phyloP scores from a whole-genome alignment of 768 basidiomycete species.

The Lactifluus hygrophoroides region DNA sequence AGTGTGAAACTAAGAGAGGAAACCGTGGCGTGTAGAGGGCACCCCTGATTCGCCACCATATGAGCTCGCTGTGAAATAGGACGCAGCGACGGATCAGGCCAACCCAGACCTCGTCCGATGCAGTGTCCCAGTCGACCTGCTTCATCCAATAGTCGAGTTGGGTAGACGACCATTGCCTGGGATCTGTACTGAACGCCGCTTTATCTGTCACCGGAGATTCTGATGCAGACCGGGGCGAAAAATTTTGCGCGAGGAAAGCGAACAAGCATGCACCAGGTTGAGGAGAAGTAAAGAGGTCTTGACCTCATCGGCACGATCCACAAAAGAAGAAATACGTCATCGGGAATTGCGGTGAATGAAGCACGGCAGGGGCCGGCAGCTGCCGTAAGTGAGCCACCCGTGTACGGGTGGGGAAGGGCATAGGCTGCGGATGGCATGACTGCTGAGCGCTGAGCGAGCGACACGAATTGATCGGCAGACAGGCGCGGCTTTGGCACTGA shows the following conservation, averaged over 20 bases:
- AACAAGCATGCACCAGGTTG: constrained; percentile 65
- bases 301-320: constrained; percentile 76
- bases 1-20: too few species aligned
- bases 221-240: constrained; percentile 28
- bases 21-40: too few species aligned
- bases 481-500: constrained; percentile 34
- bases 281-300: constrained; percentile 47
- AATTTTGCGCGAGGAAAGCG: constrained; percentile 63
- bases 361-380: constrained; percentile 30
- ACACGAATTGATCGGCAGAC: constrained; percentile 65
- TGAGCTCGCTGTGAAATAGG: constrained; percentile 67
- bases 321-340: constrained; percentile 74
- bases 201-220: constrained; percentile 20
- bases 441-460: constrained; percentile 64
- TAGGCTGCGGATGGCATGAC: constrained; percentile 38
- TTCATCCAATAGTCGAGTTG: constrained; percentile 67
- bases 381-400: constrained; percentile 18
- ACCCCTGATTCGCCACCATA: constrained; percentile 87
- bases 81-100: constrained; percentile 67
- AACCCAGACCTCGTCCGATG: constrained; percentile 67
- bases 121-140: constrained; percentile 48
- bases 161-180: constrained; percentile 59
- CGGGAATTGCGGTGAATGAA: constrained; percentile 67
- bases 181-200: constrained; percentile 39
- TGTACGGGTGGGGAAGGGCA: constrained; percentile 23